Percentiles rank a stretch among this genome's conserved stretches.
phyloP scores from a whole-genome alignment of 2,329 filamentous ascomycete species.

The Pyrenophora tritici-repentis region DNA sequence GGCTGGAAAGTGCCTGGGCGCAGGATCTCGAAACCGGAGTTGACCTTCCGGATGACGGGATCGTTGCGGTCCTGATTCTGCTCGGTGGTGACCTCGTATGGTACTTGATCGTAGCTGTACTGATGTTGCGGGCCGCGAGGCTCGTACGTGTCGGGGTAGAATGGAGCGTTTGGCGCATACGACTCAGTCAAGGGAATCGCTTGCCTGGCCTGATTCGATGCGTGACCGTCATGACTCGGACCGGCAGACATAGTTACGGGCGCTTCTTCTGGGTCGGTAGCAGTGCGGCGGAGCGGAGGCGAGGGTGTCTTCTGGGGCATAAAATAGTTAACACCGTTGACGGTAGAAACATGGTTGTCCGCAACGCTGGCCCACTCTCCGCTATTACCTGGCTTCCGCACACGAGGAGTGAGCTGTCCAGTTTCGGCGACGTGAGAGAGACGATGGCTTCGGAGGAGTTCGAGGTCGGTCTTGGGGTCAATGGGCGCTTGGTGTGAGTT shows the following conservation, averaged over 20 bases:
- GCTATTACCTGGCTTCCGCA: slow-evolving; percentile 45
- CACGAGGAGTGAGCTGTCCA: slow-evolving; percentile 52
- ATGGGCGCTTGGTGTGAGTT: slow-evolving; percentile 25
- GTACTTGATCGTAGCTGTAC: slow-evolving; percentile 41
- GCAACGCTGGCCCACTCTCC: slow-evolving; percentile 46
- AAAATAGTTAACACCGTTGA: slow-evolving; percentile 47
- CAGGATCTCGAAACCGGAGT: slow-evolving; percentile 50
- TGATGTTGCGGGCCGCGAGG: slow-evolving; percentile 46
- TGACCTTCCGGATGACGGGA: slow-evolving; percentile 49
- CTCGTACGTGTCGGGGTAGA: slow-evolving; percentile 44
- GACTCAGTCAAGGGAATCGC: slow-evolving; percentile 45
- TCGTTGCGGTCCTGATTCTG: slow-evolving; percentile 39
- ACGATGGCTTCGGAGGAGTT: slow-evolving; percentile 53
- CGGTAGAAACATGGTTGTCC: slow-evolving; percentile 36
- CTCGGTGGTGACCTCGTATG: slow-evolving; percentile 34
- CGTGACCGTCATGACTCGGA: slow-evolving; percentile 29
- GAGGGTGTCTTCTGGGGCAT: slow-evolving; percentile 46
- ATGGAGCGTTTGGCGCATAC: slow-evolving; percentile 41
- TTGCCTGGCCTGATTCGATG: slow-evolving; percentile 35
- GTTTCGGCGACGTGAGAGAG: slow-evolving; percentile 58
- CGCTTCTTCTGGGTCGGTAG: slow-evolving; percentile 22
- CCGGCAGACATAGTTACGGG: slow-evolving; percentile 13
- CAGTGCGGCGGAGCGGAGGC: slow-evolving; percentile 33
- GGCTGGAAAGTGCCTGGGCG: slow-evolving; percentile 47
- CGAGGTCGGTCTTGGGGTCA: slow-evolving; percentile 44